Evolutionary conservation across 192 early-diverging fungal genomes (phyloP), one percentile per base, ranked within the genome.

Genomic region (Podila verticillata): DNA sequence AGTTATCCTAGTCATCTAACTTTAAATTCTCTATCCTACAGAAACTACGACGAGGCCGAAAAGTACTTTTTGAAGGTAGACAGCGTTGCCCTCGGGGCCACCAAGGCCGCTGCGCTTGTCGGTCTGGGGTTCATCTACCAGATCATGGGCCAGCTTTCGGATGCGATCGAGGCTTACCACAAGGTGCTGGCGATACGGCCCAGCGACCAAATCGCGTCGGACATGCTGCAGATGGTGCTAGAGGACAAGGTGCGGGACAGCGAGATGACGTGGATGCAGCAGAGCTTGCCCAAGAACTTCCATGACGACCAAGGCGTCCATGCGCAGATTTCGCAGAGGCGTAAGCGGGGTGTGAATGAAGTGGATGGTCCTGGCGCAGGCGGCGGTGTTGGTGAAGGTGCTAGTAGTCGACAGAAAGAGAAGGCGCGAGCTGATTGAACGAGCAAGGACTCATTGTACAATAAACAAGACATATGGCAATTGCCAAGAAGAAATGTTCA

Each of bases 81-180:
- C 31, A 61, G 51, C 7, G 66, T 80, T 19, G 48, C 75, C 5
- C 29, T 57, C 8, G 66, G 68, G 10, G 26, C 68, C 0, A 65
- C 84, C 19, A 77, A 84, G 63, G 65, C 87, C 2, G 81, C 82
- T 48, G 88, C 87, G 2, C 64, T 86, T 22, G 75, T 85, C 0
- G 71, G 85, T 0, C 63, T 92, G 1, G 92, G 85, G 7, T 86
- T 87, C 47, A 88, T 94, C 1, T 84, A 85, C 31, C 92, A 94
- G 44, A 73, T 87, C 29, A 77, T 83, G 68, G 82, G 85, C 28
- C 49, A 87, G 28, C 65, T 75, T 35, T 79, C 72, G 2, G 84
- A 86, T 20, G 92, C 92, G 5, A 82, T 91, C 17, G 75, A 68
- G 29, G 74, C 81, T 17, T 93, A 91, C 75, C 90, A 92, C 49